Evolutionary conservation across 345 rosid genomes (phyloP), one percentile per base, ranked within the genome.

Genomic region (Aquilaria yunnanensis): DNA sequence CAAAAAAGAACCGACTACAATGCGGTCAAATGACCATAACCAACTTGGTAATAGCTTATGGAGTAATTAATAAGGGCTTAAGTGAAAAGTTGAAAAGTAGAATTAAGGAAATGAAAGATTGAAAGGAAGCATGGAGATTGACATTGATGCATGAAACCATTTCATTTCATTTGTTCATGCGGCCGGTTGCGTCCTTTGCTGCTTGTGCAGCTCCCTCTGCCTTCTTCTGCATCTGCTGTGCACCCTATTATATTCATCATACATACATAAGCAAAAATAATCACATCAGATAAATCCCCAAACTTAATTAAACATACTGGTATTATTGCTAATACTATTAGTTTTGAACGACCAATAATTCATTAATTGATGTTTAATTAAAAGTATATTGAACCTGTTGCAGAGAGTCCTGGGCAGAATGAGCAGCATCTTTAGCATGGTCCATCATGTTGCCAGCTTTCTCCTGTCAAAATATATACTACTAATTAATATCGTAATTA

Each of bases 171-270:
- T 81, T 81, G 67, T 81, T 81, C 70, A 75, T 45, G 37, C 23
- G 23, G 23, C 82, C 83, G 9, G 83, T 77, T 8, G 87, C 89
- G 60, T 85, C 65, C 85, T 77, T 85, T 45, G 77, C 85, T 14
- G 86, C 84, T 32, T 85, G 86, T 14, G 81, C 78, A 51, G 91
- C 89, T 52, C 78, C 91, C 60, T 74, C 75, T 65, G 91, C 86
- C 70, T 73, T 81, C 7, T 67, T 77, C 72, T 70, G 74, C 72
- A 86, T 47, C 75, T 83, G 85, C 72, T 77, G 75, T 5, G 89
- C 88, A 10, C 86, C 75, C 96, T 89, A 31, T 43, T 7, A 13
- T 53, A 53, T 9, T 16, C 56, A 53, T 53, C 30, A 53, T 4
- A 23, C 6, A 49, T 30, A 45, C 47, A 64, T n/a, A 4, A 51